Evolutionary conservation across 2,329 filamentous ascomycete genomes (phyloP).

Genomic region (Aspergillus intermedius): DNA sequence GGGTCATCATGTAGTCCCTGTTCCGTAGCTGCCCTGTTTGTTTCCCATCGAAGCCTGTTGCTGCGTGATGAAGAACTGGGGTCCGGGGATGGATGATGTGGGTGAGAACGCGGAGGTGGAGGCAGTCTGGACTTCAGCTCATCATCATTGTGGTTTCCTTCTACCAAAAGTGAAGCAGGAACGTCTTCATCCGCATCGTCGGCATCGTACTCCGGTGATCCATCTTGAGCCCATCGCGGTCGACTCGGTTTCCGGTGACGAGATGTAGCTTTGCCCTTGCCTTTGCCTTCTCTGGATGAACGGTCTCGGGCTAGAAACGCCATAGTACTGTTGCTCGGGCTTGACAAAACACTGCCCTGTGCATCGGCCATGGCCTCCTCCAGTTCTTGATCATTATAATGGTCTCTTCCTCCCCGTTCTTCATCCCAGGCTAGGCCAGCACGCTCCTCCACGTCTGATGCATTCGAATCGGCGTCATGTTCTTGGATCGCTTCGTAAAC

Average conservation of each 20-base stretch:
- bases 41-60: conserved; percentile 46
- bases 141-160: conserved; percentile 41
- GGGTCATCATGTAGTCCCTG: conserved; percentile 27
- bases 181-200: conserved; percentile 57
- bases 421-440: conserved; percentile 46
- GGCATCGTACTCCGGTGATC: conserved; percentile 29
- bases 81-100: conserved; percentile 16
- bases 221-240: conserved; percentile 26
- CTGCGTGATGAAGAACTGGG: conserved; percentile 39
- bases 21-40: conserved; percentile 34
- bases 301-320: conserved; percentile 30
- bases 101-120: conserved; percentile 25
- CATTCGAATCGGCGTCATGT: conserved; percentile 40
- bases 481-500: conserved; percentile 44
- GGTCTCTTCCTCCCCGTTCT: conserved; percentile 40
- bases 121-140: conserved; percentile 34
- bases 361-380: conserved; percentile 51
- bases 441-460: conserved; percentile 40
- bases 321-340: conserved; percentile 28
- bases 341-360: conserved; percentile 42
- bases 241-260: conserved; percentile 24
- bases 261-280: conserved; percentile 11
- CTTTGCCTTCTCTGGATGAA: conserved; percentile 14
- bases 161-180: conserved; percentile 56
- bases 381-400: conserved; percentile 52